phyloP scores from a whole-genome alignment of 768 basidiomycete species.

The Agaricus blazei region DNA sequence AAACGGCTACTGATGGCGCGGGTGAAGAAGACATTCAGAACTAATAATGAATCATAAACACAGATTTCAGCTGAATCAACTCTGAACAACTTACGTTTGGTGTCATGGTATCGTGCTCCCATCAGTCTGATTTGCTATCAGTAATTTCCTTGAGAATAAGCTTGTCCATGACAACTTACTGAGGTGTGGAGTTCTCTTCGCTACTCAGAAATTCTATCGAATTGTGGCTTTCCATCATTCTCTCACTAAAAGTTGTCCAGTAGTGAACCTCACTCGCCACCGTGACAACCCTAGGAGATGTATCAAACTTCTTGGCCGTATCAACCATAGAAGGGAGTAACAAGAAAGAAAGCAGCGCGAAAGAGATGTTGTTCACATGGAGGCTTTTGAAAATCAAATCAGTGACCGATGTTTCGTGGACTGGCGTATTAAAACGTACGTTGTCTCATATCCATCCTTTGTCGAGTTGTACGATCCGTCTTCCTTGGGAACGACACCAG shows the following conservation, averaged over 20 bases:
- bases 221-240: slow-evolving; percentile 15
- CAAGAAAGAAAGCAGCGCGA: slow-evolving; percentile 30
- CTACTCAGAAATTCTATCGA: slow-evolving; percentile 24
- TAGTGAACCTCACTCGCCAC: slow-evolving; percentile 37
- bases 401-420: background rate
- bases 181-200: slow-evolving; percentile 21
- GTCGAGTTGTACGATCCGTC: slow-evolving; percentile 20
- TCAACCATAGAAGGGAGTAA: slow-evolving; percentile 35
- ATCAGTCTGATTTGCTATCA: background rate
- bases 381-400: slow-evolving; percentile 22
- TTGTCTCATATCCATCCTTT: slow-evolving; percentile 41
- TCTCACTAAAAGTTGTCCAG: slow-evolving; percentile 17
- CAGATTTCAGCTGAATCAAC: background rate
- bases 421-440: slow-evolving; percentile 20
- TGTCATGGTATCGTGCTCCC: slow-evolving; percentile 21
- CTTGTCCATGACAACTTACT: background rate
- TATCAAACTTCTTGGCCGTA: slow-evolving; percentile 22
- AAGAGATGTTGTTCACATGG: slow-evolving; percentile 40
- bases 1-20: slow-evolving; percentile 32
- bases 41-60: slow-evolving; percentile 15
- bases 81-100: slow-evolving; percentile 25
- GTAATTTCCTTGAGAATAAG: background rate
- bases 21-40: slow-evolving; percentile 36
- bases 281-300: slow-evolving; percentile 29
- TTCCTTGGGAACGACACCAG: slow-evolving; percentile 16